Base-by-base conservation (phyloP, 2,329 filamentous ascomycete genomes). In the Verticillium nonalfalfae region DNA sequence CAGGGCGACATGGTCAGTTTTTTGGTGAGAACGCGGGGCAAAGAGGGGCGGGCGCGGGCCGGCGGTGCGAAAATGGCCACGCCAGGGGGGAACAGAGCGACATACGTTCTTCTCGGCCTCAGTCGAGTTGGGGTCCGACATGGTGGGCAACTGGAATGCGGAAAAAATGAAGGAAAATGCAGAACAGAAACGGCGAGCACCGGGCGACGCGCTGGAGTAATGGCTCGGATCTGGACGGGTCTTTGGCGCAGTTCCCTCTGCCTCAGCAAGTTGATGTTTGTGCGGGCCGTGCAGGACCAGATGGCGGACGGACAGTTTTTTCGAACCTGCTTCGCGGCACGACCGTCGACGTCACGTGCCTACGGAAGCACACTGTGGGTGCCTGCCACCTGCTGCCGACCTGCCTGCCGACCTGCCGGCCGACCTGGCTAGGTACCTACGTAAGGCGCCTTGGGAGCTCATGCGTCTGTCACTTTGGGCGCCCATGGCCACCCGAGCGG, bases 61-160 rank as follows among this genome's bases (percentile, higher is more conserved):
- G 34, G 50, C n/a, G 33, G 18, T 18, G 18, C 33, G 61, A 50
- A 54, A 65, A 63, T 60, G 21, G 55, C 56, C n/a, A n/a, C n/a
- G n/a, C n/a, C n/a, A n/a, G n/a, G 57, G 56, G 15, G 52, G 36
- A 54, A 26, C 26, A 26, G 26, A 26, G 45, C 56, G 58, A 61
- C 82, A 78, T 73, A 87, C 85, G 79, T 98, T 99, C 87, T 98
- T 98, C 86, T 99, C 95, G 70, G 94, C 94, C 80, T 98, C 95
- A 81, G 89, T 93, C 76, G 87, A 86, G 80, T 91, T 87, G 73
- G 89, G 82, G 79, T 93, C 88, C 82, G 90, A 93, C 92, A 96
- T 96, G 72, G 80, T 93, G 85, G 76, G 40, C 40, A 26, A 50
- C 18, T 50, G n/a, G n/a, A n/a, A 50, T 50, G 40, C 7, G 40